Conservation (phyloP, 164 flowering plant species). For the grape (Vitis vinifera) region DNA sequence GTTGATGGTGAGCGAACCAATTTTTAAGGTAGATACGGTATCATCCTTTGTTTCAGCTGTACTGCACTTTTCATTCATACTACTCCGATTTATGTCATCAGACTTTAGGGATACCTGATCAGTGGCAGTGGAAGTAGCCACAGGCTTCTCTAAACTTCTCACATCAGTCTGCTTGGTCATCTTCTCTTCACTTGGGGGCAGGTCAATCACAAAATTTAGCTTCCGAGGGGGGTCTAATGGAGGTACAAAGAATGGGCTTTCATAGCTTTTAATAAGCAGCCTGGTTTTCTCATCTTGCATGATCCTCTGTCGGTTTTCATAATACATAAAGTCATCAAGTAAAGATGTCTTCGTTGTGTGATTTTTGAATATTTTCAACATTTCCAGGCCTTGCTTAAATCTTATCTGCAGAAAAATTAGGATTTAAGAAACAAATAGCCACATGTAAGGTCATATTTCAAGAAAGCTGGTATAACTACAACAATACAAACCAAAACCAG, state of each 20-base stretch:
- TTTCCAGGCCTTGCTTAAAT: slow-evolving; percentile 64
- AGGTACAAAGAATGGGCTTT: slow-evolving; percentile 33
- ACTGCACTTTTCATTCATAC: slow-evolving; percentile 5
- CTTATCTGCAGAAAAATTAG: slow-evolving; percentile 46
- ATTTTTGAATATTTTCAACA: slow-evolving; percentile 70
- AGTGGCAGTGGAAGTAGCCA: background rate
- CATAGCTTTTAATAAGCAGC: slow-evolving; percentile 38
- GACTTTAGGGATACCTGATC: slow-evolving; percentile 19
- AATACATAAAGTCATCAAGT: slow-evolving; percentile 72
- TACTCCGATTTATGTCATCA: background rate
- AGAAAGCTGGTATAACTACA: background rate
- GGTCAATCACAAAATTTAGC: slow-evolving; percentile 19
- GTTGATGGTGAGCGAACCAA: slow-evolving; percentile 51
- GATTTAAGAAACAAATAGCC: too few species aligned
- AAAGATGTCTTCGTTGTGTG: slow-evolving; percentile 48
- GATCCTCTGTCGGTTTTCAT: slow-evolving; percentile 64
- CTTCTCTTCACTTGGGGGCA: slow-evolving; percentile 20
- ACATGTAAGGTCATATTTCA: background rate
- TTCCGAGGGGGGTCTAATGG: slow-evolving; percentile 40
- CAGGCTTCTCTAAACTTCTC: slow-evolving; percentile 14
- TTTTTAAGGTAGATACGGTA: slow-evolving; percentile 27
- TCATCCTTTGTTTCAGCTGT: slow-evolving; percentile 28
- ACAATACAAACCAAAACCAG: too few species aligned
- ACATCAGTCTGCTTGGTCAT: slow-evolving; percentile 10
- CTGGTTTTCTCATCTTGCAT: slow-evolving; percentile 64